Base-by-base conservation (phyloP, 371 early-diverging fungal species). In the Capniomyces stellatus region DNA sequence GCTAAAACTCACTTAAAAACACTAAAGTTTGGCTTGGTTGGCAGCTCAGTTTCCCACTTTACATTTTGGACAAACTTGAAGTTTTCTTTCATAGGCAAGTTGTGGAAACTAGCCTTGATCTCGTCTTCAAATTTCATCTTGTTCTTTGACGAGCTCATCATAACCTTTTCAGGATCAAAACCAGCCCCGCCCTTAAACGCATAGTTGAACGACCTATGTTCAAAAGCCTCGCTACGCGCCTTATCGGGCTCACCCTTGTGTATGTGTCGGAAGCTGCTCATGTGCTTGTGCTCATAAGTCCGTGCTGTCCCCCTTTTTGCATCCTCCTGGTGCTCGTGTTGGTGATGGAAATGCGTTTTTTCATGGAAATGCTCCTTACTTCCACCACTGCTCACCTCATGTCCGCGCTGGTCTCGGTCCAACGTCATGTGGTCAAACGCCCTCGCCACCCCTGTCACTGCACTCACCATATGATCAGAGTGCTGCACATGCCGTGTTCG, bases 271-370 rank as follows among this genome's bases (percentile, higher is more conserved):
- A 64, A 57, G 54, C 58, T 63, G 64, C 61, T 63, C 67, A 69
- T 63, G 56, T 69, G 69, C 60, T 69, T 69, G 61, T 69, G 66
- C 64, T 69, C 69, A 60, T 69, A 69, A 22, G 66, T 60, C 46
- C 67, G 60, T 51, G 64, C 61, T 12, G 57, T 58, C 41, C 69
- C 69, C 21, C 55, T 55, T 53, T 66, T 66, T 30, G 59, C 67
- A 58, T 69, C 67, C 58, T 69, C 69, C 62, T 69, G 61, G 56
- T 66, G 69, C 67, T 69, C 69, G 55, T 64, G 63, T 61, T 69
- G 69, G 64, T 69, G 69, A 61, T 69, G 66, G 62, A 59, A 69
- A 56, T 66, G 67, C 50, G 66, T 60, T 51, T 63, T 63, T 56
- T 69, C 69, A 52, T 64, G 61, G 59, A 66, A 69, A 48, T 69